Percentiles rank a stretch among this genome's conserved stretches.
Conservation (phyloP, 768 basidiomycete genomes). For the Xerocomellus chrysenteron region DNA sequence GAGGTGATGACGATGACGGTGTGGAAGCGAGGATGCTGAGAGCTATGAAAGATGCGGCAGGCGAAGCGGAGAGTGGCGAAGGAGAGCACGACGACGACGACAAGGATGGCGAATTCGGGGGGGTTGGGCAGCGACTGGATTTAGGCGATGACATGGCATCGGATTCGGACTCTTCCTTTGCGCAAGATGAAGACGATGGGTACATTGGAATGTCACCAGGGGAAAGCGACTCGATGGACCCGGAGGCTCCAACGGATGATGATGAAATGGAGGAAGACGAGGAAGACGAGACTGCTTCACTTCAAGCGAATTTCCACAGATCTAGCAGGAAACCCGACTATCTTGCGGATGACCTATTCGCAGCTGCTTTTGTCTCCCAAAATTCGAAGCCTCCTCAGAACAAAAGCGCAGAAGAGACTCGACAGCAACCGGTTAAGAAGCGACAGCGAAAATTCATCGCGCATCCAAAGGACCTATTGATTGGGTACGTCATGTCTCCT, state of each 20-base stretch:
- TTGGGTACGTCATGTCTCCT: conserved; percentile 45
- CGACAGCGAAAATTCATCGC: conserved; percentile 33
- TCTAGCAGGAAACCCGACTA: conserved; percentile 44
- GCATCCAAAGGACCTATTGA: conserved; percentile 48
- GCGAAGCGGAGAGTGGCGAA: conserved; percentile 17
- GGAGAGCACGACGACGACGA: conserved; percentile 23
- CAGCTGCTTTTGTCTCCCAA: conserved; percentile 49
- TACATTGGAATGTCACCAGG: conserved; percentile 10
- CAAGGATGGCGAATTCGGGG: conserved; percentile 15
- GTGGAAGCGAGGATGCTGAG: conserved; percentile 28
- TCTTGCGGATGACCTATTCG: conserved; percentile 67
- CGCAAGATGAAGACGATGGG: conserved; percentile 16
- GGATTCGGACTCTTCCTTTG: conserved; percentile 15
- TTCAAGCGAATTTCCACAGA: background rate
- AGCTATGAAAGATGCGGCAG: conserved; percentile 29
- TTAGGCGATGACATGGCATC: conserved; percentile 8
- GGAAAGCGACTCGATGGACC: conserved; percentile 10
- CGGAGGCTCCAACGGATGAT: conserved; percentile 18
- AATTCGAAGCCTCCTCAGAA: conserved; percentile 8
- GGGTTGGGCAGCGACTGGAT: conserved; percentile 6
- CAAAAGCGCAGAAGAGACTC: conserved; percentile 25
- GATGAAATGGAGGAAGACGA: conserved; percentile 19
- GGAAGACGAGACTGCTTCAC: background rate
- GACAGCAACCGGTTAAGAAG: conserved; percentile 25
- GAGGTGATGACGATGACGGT: conserved; percentile 21